Conservation (phyloP, 2,329 filamentous ascomycete species). For the Aspergillus oerlinghausenensis region DNA sequence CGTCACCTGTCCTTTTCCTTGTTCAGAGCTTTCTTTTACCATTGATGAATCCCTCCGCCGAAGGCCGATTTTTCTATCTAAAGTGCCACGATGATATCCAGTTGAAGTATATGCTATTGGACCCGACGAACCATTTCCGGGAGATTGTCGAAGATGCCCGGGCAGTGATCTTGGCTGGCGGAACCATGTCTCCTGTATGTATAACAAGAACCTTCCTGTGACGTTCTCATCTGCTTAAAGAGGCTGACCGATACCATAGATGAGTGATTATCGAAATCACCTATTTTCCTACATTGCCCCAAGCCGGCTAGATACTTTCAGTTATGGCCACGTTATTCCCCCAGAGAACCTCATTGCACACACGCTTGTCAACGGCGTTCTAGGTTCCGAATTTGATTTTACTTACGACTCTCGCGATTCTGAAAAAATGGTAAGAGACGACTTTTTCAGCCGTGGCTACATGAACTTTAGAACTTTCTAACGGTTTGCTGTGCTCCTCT, state of each 20-base stretch:
- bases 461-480: not conserved
- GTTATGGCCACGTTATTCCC: constrained; percentile 92
- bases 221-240: not conserved
- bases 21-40: constrained; percentile 69
- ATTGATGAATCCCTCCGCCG: constrained; percentile 76
- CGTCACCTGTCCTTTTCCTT: constrained; percentile 56
- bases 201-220: not conserved
- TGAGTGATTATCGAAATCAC: constrained; percentile 82
- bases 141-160: constrained; percentile 79
- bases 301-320: constrained; percentile 69
- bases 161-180: constrained; percentile 85
- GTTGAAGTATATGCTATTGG: constrained; percentile 81
- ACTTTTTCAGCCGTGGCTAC: not conserved
- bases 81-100: constrained; percentile 48
- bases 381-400: constrained; percentile 68
- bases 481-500: constrained; percentile 2
- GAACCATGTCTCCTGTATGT: constrained; percentile 84
- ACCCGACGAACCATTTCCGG: constrained; percentile 85
- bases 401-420: constrained; percentile 74
- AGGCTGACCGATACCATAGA: constrained; percentile 40
- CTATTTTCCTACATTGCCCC: constrained; percentile 71
- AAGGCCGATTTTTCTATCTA: constrained; percentile 58
- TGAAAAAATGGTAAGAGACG: constrained; percentile 51
- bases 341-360: constrained; percentile 73
- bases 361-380: constrained; percentile 54